A percentile compares a stretch with the other conserved stretches of the same genome.
These are phyloP conservation scores for Aureobasidium lini DNA, from an alignment of 2,329 filamentous ascomycete species.

Conservation along the genomic window DNA sequence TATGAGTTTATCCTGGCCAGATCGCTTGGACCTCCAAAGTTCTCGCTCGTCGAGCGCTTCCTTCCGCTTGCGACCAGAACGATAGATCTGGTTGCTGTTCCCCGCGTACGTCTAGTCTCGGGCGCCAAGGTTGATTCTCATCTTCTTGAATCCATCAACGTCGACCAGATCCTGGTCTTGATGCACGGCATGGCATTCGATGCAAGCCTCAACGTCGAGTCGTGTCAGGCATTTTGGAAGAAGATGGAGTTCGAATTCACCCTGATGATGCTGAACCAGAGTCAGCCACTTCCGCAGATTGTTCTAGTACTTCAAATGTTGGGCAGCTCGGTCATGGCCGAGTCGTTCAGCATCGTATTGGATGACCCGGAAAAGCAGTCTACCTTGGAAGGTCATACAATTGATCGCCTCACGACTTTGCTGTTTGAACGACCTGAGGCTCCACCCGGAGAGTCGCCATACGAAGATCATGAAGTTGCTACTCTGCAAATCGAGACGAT, in stretches of 20 bases:
- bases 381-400: constrained; percentile 37
- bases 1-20: constrained; percentile 57
- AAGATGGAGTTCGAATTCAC: constrained; percentile 59
- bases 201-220: constrained; percentile 41
- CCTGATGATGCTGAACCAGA: constrained; percentile 58
- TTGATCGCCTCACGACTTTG: constrained; percentile 57
- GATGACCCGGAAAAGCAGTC: constrained; percentile 36
- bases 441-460: constrained; percentile 34
- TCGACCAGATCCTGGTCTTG: constrained; percentile 55
- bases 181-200: constrained; percentile 57
- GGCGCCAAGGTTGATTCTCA: constrained; percentile 29
- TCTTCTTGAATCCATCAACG: constrained; percentile 54
- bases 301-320: constrained; percentile 58
- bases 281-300: constrained; percentile 58
- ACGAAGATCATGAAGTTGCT: constrained; percentile 35
- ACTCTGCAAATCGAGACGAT: constrained; percentile 41
- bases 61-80: constrained; percentile 38
- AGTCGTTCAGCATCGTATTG: constrained; percentile 59
- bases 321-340: constrained; percentile 55
- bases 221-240: constrained; percentile 55
- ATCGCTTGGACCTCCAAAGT: constrained; percentile 52
- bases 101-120: constrained; percentile 31
- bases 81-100: constrained; percentile 49
- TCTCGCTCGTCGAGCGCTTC: constrained; percentile 52
- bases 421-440: constrained; percentile 49